Conservation (phyloP, 2,329 filamentous ascomycete genomes). For the Fusarium gaditjirri region DNA sequence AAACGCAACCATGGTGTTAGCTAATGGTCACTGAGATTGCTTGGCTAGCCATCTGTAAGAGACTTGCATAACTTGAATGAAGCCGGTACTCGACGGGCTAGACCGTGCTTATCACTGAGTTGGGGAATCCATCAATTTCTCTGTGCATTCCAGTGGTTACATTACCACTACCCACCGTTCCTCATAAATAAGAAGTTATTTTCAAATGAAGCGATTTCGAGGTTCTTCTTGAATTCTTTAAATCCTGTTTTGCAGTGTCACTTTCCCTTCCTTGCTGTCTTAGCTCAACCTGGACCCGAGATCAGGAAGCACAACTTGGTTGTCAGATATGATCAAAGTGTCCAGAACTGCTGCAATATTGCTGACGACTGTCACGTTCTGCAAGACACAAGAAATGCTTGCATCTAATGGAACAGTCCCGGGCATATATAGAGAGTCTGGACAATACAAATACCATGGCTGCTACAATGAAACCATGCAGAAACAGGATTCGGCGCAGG, state of each 20-base stretch:
- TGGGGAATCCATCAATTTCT: conserved; percentile 16
- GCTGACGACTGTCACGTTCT: conserved; percentile 15
- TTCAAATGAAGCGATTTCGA: not conserved
- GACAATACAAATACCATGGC: conserved; percentile 62
- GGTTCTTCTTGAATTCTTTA: not conserved
- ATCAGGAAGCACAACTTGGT: not conserved
- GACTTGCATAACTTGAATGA: not conserved
- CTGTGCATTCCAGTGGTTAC: conserved; percentile 17
- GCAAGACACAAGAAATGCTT: conserved; percentile 29
- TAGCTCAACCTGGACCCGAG: no score
- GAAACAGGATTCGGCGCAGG: conserved; percentile 51
- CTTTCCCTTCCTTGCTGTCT: not conserved
- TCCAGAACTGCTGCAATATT: conserved; percentile 2
- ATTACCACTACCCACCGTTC: not conserved
- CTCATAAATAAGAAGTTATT: not conserved
- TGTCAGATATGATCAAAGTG: not conserved
- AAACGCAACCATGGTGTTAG: not conserved
- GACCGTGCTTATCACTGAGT: not conserved
- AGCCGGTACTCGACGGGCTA: not conserved
- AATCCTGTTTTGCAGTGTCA: not conserved
- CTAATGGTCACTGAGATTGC: no score
- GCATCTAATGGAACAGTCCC: conserved; percentile 15
- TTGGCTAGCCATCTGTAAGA: not conserved
- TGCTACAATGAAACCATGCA: conserved; percentile 69
- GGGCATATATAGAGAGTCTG: conserved; percentile 50